Conservation (phyloP, 2,329 filamentous ascomycete species). For the Aspergillus sojae region DNA sequence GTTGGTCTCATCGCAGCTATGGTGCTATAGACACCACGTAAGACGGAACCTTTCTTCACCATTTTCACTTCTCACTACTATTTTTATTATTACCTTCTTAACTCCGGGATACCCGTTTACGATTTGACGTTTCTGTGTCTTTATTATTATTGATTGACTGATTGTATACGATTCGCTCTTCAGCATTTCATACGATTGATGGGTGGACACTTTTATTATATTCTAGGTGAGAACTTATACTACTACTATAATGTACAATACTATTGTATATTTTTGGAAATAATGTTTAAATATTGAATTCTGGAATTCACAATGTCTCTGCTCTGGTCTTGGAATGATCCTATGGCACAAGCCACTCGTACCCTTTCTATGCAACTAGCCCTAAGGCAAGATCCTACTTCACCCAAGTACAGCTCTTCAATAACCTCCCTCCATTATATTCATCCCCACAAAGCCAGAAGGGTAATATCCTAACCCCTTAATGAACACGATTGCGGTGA, state of each 20-base stretch:
- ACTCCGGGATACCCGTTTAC: constrained; percentile 4
- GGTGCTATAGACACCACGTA: not conserved
- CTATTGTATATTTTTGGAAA: not conserved
- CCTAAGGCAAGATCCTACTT: not conserved
- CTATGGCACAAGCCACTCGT: no score
- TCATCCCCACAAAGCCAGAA: not conserved
- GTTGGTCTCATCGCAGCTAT: constrained; percentile 23
- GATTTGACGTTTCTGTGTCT: constrained; percentile 2
- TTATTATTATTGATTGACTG: constrained; percentile 2
- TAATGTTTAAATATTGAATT: not conserved
- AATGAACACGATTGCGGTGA: not conserved
- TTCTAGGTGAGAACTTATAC: not conserved
- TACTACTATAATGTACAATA: not conserved
- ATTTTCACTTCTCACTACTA: not conserved
- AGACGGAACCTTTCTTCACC: not conserved
- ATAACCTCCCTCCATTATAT: not conserved
- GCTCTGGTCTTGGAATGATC: no score
- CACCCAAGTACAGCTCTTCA: not conserved
- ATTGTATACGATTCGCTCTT: not conserved
- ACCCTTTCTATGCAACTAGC: no score
- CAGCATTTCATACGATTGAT: constrained; percentile 1
- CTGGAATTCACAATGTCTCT: not conserved
- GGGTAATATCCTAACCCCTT: not conserved
- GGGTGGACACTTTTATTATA: not conserved
- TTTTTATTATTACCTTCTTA: not conserved